phyloP scores from a whole-genome alignment of 2,329 filamentous ascomycete genomes.

The Capronia americana region DNA sequence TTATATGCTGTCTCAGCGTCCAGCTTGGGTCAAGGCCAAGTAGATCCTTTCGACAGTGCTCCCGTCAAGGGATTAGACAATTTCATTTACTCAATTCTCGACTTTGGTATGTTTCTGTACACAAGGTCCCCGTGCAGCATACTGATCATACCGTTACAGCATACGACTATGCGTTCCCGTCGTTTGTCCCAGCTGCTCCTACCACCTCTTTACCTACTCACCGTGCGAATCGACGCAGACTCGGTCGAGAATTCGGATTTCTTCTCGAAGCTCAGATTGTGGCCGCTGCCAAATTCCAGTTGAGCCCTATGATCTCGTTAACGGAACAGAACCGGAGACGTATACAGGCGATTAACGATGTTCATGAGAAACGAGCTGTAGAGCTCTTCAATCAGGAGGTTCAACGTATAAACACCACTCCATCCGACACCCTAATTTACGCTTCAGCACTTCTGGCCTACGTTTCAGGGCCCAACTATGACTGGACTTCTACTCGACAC shows the following conservation, averaged over 20 bases:
- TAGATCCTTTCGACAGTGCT: slow-evolving; percentile 15
- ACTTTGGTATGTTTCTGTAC: slow-evolving; percentile 1
- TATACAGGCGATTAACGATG: neutral
- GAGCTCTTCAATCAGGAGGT: slow-evolving; percentile 2
- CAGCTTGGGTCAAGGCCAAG: slow-evolving; percentile 8
- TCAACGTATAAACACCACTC: neutral
- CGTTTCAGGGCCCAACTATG: slow-evolving; percentile 7
- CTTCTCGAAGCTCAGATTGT: slow-evolving; percentile 14
- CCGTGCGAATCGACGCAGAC: slow-evolving; percentile 10
- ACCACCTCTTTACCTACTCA: slow-evolving; percentile 2
- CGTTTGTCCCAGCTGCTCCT: slow-evolving; percentile 10
- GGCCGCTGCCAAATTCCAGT: slow-evolving; percentile 10
- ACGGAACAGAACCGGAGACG: slow-evolving; percentile 5
- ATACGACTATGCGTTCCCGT: slow-evolving; percentile 14
- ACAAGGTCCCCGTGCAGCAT: neutral
- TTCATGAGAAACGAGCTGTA: slow-evolving; percentile 5
- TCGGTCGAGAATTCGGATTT: slow-evolving; percentile 6
- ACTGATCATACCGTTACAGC: slow-evolving; percentile 5
- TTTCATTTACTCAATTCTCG: slow-evolving; percentile 13
- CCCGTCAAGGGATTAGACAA: slow-evolving; percentile 5
- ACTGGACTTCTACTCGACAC: neutral
- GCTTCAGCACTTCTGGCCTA: slow-evolving; percentile 9
- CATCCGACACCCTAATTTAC: slow-evolving; percentile 7
- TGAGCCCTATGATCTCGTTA: slow-evolving; percentile 12
- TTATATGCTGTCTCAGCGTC: neutral